Base-by-base conservation (phyloP, 176 grass and related monocot species). In the Oryza rufipogon region DNA sequence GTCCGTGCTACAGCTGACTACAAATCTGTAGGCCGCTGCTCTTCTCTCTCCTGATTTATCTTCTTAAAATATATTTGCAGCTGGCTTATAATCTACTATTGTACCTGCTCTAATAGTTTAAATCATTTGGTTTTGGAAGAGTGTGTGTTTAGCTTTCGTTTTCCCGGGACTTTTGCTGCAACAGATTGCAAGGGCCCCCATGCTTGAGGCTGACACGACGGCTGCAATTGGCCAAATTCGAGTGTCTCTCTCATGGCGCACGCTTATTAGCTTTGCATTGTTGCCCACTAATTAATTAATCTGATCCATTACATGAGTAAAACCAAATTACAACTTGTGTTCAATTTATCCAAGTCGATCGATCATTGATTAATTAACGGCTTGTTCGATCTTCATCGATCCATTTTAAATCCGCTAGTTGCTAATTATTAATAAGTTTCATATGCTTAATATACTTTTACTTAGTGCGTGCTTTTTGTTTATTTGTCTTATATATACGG, bases 141-240 rank as follows among this genome's bases (percentile, higher is more conserved):
- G n/a, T 11, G 58, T 74, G 72, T 74, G 72, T 74, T 51, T 51
- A 15, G 7, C 25, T 48, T 19, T 74, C 14, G 46, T 74, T 74
- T 74, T 74, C 45, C 46, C 45, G 71, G 25, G 45, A 30, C 44
- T 74, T 74, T 49, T 17, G 71, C 1, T 49, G 45, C 71, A 30
- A 73, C 71, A 28, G 44, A 49, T 73, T 49, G 45, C 11, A 8
- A 73, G 23, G 45, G 45, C 0, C 71, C n/a, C 39, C 41, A 72
- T 46, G 71, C 71, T 47, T 49, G 71, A 74, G 14, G 45, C 11
- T 13, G 44, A 28, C 20, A 16, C 13, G 12, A 49, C 71, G 22
- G 44, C 6, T 28, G 23, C 22, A 30, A 51, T 74, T 52, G 14
- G 25, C 6, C 45, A 15, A 45, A 42, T 12, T 13, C n/a, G 41